Evolutionary conservation across 2,329 filamentous ascomycete genomes (phyloP), one percentile per base, ranked within the genome.

Genomic region (Sclerotiophoma versabilis): DNA sequence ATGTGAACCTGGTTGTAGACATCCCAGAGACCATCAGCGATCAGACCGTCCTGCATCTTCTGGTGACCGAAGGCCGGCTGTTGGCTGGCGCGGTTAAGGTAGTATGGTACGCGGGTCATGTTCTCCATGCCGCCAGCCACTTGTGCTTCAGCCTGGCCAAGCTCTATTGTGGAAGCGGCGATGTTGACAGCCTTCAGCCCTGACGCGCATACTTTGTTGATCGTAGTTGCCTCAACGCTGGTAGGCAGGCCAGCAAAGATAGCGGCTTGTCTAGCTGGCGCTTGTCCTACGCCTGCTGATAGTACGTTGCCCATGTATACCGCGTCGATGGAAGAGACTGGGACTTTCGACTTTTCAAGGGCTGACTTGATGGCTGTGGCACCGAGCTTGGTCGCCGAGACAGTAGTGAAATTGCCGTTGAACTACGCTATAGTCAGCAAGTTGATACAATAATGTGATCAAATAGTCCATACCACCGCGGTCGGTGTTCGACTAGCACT

Each of bases 281-380:
- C 86, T 78, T 99, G 95, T 38, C 95, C 95, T 5, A 95, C 84
- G 15, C 84, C 85, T 37, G 84, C 93, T 75, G 92, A 88, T 33
- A 98, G 83, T 9, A 98, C 95, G 70, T 97, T 96, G 72, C 95
- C 95, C 91, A 98, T 96, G 80, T 98, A 98, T 14, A 98, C 92
- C 77, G 96, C 90, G 60, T 88, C 90, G 69, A 98, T 91, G 72
- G 89, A 90, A 27, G 88, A 86, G 46, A 86, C 76, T 1, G 95
- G 93, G 6, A 98, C 84, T 61, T 87, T 88, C 46, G 93, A 96
- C 77, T 95, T 96, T 65, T 88, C 85, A 48, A 99, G 77, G 23
- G 95, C 95, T 39, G 92, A 89, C 76, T 93, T 95, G 80, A 99
- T 98, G 54, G 93, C 95, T 14, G 88, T 87, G 25, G 93, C 92